A percentile compares a stretch with the other conserved stretches of the same genome.
phyloP scores from a whole-genome alignment of 129 eudicot genomes.

The Helianthus tuberosus region DNA sequence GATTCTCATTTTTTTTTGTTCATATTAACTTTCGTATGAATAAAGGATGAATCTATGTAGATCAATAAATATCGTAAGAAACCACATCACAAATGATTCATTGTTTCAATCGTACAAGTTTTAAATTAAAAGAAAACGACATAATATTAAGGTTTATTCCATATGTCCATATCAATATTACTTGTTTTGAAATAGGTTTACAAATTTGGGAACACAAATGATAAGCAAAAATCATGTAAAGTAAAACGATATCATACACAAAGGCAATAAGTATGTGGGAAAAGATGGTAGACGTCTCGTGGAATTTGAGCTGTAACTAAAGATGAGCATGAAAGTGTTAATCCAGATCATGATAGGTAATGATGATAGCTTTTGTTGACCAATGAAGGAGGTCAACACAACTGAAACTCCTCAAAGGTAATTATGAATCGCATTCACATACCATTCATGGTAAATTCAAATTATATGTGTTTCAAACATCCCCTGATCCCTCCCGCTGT shows the following conservation, averaged over 20 bases:
- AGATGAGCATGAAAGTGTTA: slow-evolving; percentile 30
- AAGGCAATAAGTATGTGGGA: slow-evolving; percentile 29
- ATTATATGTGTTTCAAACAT: not conserved
- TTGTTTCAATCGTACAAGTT: no score
- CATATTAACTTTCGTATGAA: no score
- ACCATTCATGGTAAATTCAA: slow-evolving; percentile 8
- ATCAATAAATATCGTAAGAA: no score
- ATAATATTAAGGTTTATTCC: no score
- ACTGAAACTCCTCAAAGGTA: slow-evolving; percentile 25
- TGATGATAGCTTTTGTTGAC: slow-evolving; percentile 35
- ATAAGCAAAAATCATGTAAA: slow-evolving; percentile 18
- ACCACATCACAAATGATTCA: no score
- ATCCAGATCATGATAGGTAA: slow-evolving; percentile 25
- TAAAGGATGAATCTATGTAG: no score
- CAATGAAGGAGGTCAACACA: slow-evolving; percentile 32
- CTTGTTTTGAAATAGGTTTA: slow-evolving; percentile 24
- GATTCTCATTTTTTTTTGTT: no score
- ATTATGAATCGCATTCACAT: slow-evolving; percentile 19
- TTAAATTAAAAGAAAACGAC: no score
- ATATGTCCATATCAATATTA: not conserved
- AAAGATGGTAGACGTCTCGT: slow-evolving; percentile 8
- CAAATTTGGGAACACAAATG: slow-evolving; percentile 23
- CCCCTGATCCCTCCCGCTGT: no score
- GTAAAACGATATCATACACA: slow-evolving; percentile 25
- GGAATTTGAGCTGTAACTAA: slow-evolving; percentile 28